phyloP scores from a whole-genome alignment of 805 yeast species.

The Metschnikowia aberdeeniae region DNA sequence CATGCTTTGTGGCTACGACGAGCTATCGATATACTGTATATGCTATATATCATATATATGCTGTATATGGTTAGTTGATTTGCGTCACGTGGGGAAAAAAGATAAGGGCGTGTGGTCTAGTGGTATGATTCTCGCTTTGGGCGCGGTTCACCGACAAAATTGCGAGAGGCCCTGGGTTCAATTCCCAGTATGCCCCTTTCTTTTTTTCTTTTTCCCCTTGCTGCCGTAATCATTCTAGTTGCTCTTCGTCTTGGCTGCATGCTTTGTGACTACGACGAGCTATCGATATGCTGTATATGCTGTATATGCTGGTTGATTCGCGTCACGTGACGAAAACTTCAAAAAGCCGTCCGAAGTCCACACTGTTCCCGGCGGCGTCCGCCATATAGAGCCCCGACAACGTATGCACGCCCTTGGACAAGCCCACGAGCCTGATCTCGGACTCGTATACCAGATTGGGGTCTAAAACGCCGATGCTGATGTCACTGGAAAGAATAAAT shows the following conservation, averaged over 20 bases:
- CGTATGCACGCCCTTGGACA: constrained; percentile 60
- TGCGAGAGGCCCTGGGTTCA: constrained; percentile 35
- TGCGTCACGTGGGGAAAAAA: too few relatives aligned
- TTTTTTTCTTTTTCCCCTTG: background rate
- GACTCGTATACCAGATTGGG: constrained; percentile 63
- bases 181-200: constrained; percentile 30
- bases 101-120: constrained; percentile 19
- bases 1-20: too few relatives aligned
- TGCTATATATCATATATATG: too few relatives aligned
- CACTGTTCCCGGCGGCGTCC: constrained; percentile 65
- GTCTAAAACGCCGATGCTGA: constrained; percentile 58
- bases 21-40: background rate
- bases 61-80: too few relatives aligned
- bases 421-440: constrained; percentile 54
- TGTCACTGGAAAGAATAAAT: constrained; percentile 60
- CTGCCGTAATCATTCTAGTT: too few relatives aligned
- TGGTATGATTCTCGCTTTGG: constrained; percentile 20
- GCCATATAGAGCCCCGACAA: constrained; percentile 62
- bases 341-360: constrained; percentile 65
- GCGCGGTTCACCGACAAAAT: constrained; percentile 11
- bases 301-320: background rate
- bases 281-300: background rate
- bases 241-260: too few relatives aligned
- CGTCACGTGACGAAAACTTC: constrained; percentile 56
- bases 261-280: too few relatives aligned